These are phyloP conservation scores for Mucuna pruriens DNA, from an alignment of 306 rosid species.

Conservation along the genomic window DNA sequence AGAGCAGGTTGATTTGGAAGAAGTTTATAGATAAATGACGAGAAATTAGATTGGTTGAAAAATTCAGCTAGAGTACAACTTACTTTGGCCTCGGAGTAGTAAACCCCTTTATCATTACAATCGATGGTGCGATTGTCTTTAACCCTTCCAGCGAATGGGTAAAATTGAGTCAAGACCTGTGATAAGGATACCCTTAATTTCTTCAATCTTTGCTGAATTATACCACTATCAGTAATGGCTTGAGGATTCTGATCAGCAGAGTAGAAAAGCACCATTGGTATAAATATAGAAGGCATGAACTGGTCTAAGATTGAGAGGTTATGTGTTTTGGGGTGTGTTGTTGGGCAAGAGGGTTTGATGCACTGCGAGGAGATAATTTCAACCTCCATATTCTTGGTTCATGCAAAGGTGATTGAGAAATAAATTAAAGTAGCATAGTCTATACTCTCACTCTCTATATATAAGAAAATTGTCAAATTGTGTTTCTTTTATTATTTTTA, in stretches of 20 bases:
- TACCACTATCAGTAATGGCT: not conserved
- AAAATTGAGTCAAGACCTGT: slow-evolving; percentile 37
- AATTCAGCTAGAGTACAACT: not conserved
- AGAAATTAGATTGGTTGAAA: not conserved
- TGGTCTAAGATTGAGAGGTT: slow-evolving; percentile 47
- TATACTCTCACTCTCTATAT: not conserved
- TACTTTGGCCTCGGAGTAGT: slow-evolving; percentile 1
- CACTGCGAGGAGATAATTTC: slow-evolving; percentile 5
- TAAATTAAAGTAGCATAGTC: not conserved
- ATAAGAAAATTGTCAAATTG: not conserved
- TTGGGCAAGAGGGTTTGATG: slow-evolving; percentile 40
- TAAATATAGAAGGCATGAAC: not conserved
- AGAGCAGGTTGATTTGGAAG: not conserved
- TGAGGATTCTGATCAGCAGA: not conserved
- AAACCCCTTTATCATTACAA: slow-evolving; percentile 18
- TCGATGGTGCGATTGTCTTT: not conserved
- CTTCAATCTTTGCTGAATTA: not conserved
- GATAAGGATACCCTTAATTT: slow-evolving; percentile 34
- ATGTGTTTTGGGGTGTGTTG: slow-evolving; percentile 26
- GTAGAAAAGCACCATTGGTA: slow-evolving; percentile 30
- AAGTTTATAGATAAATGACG: not conserved
- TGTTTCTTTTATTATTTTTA: not conserved
- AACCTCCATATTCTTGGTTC: slow-evolving; percentile 10
- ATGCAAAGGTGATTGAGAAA: not conserved
- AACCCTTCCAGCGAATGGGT: slow-evolving; percentile 36